Evolutionary conservation across 257 asterid genomes (phyloP).

Genomic region (Fraxinus anomala): DNA sequence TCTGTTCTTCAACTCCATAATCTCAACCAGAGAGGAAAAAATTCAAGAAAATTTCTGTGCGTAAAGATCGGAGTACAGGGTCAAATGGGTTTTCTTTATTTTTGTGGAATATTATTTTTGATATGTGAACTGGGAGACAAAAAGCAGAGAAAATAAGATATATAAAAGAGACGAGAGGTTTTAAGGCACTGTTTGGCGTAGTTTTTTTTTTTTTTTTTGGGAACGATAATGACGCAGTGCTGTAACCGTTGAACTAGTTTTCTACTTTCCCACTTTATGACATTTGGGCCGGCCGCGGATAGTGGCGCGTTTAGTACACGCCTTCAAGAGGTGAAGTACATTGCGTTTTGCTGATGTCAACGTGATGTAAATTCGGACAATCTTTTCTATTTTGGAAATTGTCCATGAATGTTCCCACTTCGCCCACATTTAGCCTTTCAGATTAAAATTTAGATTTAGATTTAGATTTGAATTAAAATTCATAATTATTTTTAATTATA

Average conservation of each 20-base stretch:
- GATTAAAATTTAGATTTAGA: no score
- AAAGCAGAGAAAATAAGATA: constrained; percentile 35
- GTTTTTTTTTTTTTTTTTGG: not conserved
- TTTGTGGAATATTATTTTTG: constrained; percentile 3
- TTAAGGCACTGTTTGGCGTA: constrained; percentile 36
- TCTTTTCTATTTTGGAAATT: no score
- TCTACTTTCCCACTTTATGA: constrained; percentile 3
- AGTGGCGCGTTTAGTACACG: constrained; percentile 38
- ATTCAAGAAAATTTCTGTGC: constrained; percentile 12
- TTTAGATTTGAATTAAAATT: no score
- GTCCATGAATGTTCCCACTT: no score
- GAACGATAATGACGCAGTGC: constrained; percentile 26
- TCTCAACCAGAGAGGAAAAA: constrained; percentile 4
- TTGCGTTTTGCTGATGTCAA: not conserved
- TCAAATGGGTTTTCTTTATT: constrained; percentile 25
- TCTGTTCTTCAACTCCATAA: constrained; percentile 53
- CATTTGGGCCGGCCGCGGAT: not conserved
- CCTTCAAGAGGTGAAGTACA: not conserved
- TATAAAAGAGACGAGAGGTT: constrained; percentile 30
- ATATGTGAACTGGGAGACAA: constrained; percentile 32
- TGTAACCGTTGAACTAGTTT: constrained; percentile 30
- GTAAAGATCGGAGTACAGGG: constrained; percentile 44
- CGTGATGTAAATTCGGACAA: not conserved
- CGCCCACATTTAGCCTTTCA: no score
- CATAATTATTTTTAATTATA: no score